Evolutionary conservation across 2,329 filamentous ascomycete genomes (phyloP).

Genomic region (Chalara sp.): DNA sequence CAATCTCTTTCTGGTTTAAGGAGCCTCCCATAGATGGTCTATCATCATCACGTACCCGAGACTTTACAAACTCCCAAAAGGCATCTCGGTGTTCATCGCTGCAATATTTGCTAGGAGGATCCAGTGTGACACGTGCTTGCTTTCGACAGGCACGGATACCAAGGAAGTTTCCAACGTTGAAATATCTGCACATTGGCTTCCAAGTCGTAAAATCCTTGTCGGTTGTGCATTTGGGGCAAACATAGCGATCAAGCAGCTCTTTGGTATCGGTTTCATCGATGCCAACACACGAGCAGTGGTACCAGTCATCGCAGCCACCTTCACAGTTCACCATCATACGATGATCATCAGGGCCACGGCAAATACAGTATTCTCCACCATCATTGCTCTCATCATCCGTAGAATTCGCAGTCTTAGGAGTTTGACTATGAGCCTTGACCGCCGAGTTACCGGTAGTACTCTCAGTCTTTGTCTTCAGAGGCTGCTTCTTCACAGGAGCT

Average conservation of each 20-base stretch:
- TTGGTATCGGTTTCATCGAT: conserved; percentile 23
- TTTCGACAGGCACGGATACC: conserved; percentile 16
- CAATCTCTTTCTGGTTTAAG: conserved; percentile 19
- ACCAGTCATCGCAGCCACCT: conserved; percentile 27
- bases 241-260: conserved; percentile 25
- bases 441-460: neutral
- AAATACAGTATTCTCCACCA: conserved; percentile 27
- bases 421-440: conserved; percentile 5
- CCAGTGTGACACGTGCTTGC: conserved; percentile 21
- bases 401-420: conserved; percentile 5
- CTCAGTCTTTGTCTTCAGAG: conserved; percentile 8
- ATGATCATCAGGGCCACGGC: conserved; percentile 26
- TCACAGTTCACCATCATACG: conserved; percentile 28
- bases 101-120: conserved; percentile 26
- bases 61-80: conserved; percentile 17
- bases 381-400: conserved; percentile 20
- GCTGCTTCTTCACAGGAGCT: conserved; percentile 14
- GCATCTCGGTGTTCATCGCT: conserved; percentile 20
- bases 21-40: conserved; percentile 22
- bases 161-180: conserved; percentile 14
- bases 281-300: conserved; percentile 25
- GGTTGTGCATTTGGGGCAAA: conserved; percentile 23
- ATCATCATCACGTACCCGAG: conserved; percentile 13
- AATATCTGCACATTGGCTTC: conserved; percentile 25
- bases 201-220: conserved; percentile 21